phyloP scores from a whole-genome alignment of 345 rosid species.

The Luvunga scandens region DNA sequence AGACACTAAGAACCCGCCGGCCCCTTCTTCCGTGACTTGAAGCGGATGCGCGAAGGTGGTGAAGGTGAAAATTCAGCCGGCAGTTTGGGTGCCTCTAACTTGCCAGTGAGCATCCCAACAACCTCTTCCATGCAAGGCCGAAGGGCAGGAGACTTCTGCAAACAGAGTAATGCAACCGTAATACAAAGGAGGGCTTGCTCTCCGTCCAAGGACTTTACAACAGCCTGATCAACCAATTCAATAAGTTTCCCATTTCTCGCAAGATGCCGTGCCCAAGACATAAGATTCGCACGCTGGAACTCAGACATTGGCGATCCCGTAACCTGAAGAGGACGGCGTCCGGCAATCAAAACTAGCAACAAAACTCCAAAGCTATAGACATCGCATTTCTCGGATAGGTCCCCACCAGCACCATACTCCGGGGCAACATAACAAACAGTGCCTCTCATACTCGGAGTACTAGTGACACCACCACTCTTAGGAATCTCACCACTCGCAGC shows the following conservation, averaged over 20 bases:
- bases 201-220: constrained; percentile 48
- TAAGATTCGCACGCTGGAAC: constrained; percentile 78
- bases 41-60: constrained; percentile 58
- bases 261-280: constrained; percentile 86
- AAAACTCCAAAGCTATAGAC: constrained; percentile 87
- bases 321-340: constrained; percentile 84
- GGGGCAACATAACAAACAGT: constrained; percentile 92
- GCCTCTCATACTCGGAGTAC: constrained; percentile 98
- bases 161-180: constrained; percentile 75
- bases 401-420: constrained; percentile 74
- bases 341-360: constrained; percentile 74
- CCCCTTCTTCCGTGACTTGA: constrained; percentile 47
- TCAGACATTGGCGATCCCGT: constrained; percentile 71
- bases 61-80: constrained; percentile 86
- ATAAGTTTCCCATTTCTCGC: constrained; percentile 69
- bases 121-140: constrained; percentile 83
- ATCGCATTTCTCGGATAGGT: constrained; percentile 77
- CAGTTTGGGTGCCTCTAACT: constrained; percentile 49
- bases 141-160: constrained; percentile 70
- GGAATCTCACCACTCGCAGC: constrained; percentile 68
- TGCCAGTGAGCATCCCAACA: constrained; percentile 71
- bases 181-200: constrained; percentile 78
- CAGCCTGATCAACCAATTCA: constrained; percentile 71
- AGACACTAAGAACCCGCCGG: constrained; percentile 23
- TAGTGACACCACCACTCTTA: constrained; percentile 69